Conservation (phyloP, 2,329 filamentous ascomycete species). For the Alternaria consortialis region DNA sequence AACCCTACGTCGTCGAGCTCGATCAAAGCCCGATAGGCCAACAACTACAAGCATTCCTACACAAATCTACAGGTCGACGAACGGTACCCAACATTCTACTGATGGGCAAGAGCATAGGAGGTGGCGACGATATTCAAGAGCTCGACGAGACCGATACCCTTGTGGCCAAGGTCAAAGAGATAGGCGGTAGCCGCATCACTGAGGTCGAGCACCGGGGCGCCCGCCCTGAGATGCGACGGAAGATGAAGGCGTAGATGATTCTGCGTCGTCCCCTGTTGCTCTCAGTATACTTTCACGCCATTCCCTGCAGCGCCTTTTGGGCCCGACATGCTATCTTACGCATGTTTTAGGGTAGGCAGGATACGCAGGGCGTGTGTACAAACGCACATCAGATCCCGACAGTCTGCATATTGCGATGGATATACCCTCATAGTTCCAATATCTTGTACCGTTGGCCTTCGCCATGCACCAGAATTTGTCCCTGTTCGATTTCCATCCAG, state of each 20-base stretch:
- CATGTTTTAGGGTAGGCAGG: slow-evolving; percentile 6
- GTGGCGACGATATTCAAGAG: slow-evolving; percentile 82
- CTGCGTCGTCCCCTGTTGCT: background rate
- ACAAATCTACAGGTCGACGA: slow-evolving; percentile 75
- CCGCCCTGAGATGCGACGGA: slow-evolving; percentile 19
- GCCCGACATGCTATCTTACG: background rate
- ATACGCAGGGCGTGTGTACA: slow-evolving; percentile 19
- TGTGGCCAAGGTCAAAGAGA: slow-evolving; percentile 73
- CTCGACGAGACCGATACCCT: slow-evolving; percentile 71
- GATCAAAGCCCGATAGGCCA: slow-evolving; percentile 80
- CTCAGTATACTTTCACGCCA: slow-evolving; percentile 3
- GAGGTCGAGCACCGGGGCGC: slow-evolving; percentile 36
- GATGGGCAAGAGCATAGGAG: slow-evolving; percentile 87
- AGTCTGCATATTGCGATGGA: slow-evolving; percentile 17
- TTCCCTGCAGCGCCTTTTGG: slow-evolving; percentile 1
- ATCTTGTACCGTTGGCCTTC: background rate
- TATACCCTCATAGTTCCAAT: slow-evolving; percentile 27
- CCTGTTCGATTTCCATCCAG: background rate
- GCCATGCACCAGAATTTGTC: background rate
- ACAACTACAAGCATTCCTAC: slow-evolving; percentile 75
- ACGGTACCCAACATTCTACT: slow-evolving; percentile 95
- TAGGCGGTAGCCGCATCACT: slow-evolving; percentile 74
- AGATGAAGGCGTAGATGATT: slow-evolving; percentile 11
- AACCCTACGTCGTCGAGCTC: slow-evolving; percentile 88
- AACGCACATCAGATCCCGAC: slow-evolving; percentile 8